A percentile compares a stretch with the other conserved stretches of the same genome.
Conservation (phyloP, 2,329 filamentous ascomycete species). For the Aureobasidium sp. region DNA sequence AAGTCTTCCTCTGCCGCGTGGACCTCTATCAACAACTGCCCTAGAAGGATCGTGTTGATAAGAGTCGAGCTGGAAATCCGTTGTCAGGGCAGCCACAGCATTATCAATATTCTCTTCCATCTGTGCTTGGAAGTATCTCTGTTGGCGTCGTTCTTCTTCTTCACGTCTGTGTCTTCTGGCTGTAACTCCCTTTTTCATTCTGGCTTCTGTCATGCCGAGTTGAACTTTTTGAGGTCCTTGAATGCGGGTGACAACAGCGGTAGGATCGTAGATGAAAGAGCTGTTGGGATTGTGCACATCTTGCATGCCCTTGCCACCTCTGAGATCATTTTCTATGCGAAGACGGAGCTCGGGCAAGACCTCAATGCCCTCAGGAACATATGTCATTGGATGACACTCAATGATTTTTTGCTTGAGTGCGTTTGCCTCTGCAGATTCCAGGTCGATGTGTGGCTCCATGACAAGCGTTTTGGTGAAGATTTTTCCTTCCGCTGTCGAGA, state of each 20-base stretch:
- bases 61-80: conserved; percentile 17
- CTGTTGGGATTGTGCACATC: neutral
- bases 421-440: conserved; percentile 37
- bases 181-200: conserved; percentile 5
- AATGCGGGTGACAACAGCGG: neutral
- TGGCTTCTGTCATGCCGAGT: conserved; percentile 14
- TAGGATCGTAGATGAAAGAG: conserved; percentile 20
- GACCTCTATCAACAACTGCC: conserved; percentile 13
- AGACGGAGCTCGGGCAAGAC: conserved; percentile 27
- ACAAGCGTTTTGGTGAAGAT: conserved; percentile 44
- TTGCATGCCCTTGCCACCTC: neutral
- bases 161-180: conserved; percentile 11
- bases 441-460: conserved; percentile 36
- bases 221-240: neutral
- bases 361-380: conserved; percentile 36
- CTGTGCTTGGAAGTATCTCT: conserved; percentile 10
- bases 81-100: conserved; percentile 5
- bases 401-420: conserved; percentile 44
- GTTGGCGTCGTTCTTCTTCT: conserved; percentile 11
- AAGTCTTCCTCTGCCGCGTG: conserved; percentile 10
- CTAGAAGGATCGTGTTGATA: conserved; percentile 17
- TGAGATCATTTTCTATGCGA: neutral
- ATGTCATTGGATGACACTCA: conserved; percentile 32
- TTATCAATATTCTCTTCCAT: conserved; percentile 14
- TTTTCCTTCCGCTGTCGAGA: conserved; percentile 38